These are phyloP conservation scores for Oropetium thomaeum DNA, from an alignment of 176 grass and related monocot species.

Conservation along the genomic window DNA sequence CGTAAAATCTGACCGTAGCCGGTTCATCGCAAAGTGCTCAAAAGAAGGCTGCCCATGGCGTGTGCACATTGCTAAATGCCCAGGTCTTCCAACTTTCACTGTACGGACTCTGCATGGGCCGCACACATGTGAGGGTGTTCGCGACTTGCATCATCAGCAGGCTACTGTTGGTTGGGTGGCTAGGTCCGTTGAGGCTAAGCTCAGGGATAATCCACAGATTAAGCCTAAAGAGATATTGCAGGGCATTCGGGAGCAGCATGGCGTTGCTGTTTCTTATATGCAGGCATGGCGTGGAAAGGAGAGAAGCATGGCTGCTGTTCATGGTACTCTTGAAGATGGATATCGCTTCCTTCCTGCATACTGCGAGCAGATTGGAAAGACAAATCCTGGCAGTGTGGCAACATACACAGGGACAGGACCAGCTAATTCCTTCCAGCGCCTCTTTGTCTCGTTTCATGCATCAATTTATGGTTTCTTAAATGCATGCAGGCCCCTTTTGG, in stretches of 20 bases:
- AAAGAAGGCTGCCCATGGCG: slow-evolving; percentile 88
- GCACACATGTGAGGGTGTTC: slow-evolving; percentile 85
- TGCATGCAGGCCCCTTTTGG: slow-evolving; percentile 81
- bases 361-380: slow-evolving; percentile 79
- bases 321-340: slow-evolving; percentile 97
- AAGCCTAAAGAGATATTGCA: slow-evolving; percentile 99
- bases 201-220: slow-evolving; percentile 86
- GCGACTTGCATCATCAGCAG: slow-evolving; percentile 85
- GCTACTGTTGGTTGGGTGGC: slow-evolving; percentile 95
- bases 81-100: slow-evolving; percentile 69
- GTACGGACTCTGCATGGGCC: slow-evolving; percentile 77
- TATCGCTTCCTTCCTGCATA: slow-evolving; percentile 85
- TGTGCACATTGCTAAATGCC: slow-evolving; percentile 81
- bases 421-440: slow-evolving; percentile 79
- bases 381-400: slow-evolving; percentile 80
- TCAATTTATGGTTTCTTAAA: slow-evolving; percentile 96
- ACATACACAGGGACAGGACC: slow-evolving; percentile 60
- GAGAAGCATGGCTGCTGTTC: slow-evolving; percentile 91
- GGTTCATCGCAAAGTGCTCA: slow-evolving; percentile 89
- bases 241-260: slow-evolving; percentile 90
- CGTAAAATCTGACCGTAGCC: slow-evolving; percentile 86
- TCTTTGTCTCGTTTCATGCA: slow-evolving; percentile 81
- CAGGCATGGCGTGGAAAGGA: slow-evolving; percentile 98
- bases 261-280: slow-evolving; percentile 95
- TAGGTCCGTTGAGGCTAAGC: slow-evolving; percentile 79